Evolutionary conservation across 345 rosid species (phyloP).

Genomic region (Jatropha curcas): DNA sequence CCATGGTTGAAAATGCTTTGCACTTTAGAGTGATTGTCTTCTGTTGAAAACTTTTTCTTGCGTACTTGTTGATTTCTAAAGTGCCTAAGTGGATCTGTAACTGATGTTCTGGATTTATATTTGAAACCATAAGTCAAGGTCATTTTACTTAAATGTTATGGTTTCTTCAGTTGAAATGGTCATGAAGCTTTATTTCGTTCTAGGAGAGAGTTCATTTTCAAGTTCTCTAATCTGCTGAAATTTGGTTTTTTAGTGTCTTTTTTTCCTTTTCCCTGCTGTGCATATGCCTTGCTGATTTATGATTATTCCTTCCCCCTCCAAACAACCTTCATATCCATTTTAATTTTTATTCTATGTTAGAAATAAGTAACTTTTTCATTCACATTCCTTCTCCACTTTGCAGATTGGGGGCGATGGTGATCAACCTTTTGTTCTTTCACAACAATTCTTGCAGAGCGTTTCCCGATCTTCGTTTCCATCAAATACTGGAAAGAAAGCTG

Average conservation of each 20-base stretch:
- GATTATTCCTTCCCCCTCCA: background rate
- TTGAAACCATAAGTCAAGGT: background rate
- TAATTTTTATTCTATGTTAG: background rate
- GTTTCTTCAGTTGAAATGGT: background rate
- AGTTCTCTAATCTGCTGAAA: background rate
- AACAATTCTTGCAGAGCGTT: conserved; percentile 67
- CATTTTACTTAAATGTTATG: background rate
- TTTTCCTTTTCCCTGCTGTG: background rate
- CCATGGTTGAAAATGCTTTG: background rate
- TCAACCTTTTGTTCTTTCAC: conserved; percentile 82
- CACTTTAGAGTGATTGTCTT: background rate
- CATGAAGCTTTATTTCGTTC: background rate
- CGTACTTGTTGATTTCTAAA: background rate
- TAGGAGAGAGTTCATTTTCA: background rate
- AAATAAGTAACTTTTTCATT: background rate
- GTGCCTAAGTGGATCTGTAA: background rate
- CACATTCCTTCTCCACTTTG: conserved; percentile 17
- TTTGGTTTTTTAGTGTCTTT: background rate
- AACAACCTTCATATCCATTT: background rate
- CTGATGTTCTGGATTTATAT: background rate
- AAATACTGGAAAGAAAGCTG: conserved; percentile 79
- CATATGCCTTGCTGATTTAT: background rate
- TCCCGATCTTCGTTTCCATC: conserved; percentile 76
- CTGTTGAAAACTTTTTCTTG: background rate
- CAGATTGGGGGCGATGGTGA: conserved; percentile 84